Evolutionary conservation across 768 basidiomycete species (phyloP), one percentile per base, ranked within the genome.

Genomic region (Rhodotorula graminis): DNA sequence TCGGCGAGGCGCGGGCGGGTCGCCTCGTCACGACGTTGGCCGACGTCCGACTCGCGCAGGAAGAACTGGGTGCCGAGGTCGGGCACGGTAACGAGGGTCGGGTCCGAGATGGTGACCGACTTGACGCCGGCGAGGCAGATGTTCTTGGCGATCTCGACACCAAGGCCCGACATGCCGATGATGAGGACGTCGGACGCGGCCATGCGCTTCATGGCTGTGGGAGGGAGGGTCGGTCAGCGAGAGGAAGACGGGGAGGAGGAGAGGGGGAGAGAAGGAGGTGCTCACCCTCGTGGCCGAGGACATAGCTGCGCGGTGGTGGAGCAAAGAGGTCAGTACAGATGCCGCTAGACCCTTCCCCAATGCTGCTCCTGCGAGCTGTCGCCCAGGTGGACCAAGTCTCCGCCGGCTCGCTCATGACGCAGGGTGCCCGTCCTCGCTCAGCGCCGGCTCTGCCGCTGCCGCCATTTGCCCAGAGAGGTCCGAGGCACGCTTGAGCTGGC

Each of bases 31-130:
- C 95, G 86, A 46, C 92, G 85, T 81, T 91, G 90, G 65, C 95
- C 96, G 59, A 96, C 78, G 80, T 99, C 96, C 70, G 85, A 87
- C 79, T 87, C 81, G 25, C 95, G 89, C 65, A 99, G 86, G 84
- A 97, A 98, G 83, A 97, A 99, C 93, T 99, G 95, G 9, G 93
- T 90, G 79, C 94, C 90, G 61, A 99, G 85, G 83, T 99, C 96
- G 74, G 90, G 88, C n/a, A 93, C 78, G 33, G 87, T 85, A 19
- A 93, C 91, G 19, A 87, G 90, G 76, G 93, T 90, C 16, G 94
- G 94, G 82, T 99, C 96, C 80, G 87, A 97, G 67, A 98, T 85
- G 11, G 94, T 94, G 44, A 98, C 95, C 12, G 92, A 93, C 83
- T 96, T 98, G 63, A 99, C 96, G 69, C 96, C 96, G 61, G 96